These are phyloP conservation scores for Brassica nigra DNA, from an alignment of 345 rosid genomes.

Conservation along the genomic window DNA sequence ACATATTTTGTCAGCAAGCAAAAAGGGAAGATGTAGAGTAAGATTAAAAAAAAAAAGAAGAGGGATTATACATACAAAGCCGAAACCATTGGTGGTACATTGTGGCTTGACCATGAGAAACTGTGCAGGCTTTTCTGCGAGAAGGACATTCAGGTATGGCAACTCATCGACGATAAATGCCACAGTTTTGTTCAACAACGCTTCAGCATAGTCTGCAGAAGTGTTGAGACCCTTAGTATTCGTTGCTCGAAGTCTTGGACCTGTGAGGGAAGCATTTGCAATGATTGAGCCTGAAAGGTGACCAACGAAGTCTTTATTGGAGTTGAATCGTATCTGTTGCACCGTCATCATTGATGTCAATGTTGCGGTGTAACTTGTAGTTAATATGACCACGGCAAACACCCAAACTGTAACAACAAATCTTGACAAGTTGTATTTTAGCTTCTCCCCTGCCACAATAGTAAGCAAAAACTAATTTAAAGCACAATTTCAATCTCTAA, in stretches of 20 bases:
- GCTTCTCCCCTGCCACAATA: constrained; percentile 47
- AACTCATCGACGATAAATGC: constrained; percentile 48
- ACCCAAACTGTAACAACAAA: constrained; percentile 60
- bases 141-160: constrained; percentile 48
- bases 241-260: constrained; percentile 9
- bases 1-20: neutral
- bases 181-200: constrained; percentile 34
- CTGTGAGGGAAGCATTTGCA: neutral
- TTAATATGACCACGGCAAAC: constrained; percentile 50
- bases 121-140: constrained; percentile 37
- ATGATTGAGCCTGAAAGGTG: no score
- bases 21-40: neutral
- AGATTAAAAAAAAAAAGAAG: neutral
- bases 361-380: constrained; percentile 58
- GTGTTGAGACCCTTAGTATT: constrained; percentile 20
- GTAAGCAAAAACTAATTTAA: neutral
- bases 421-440: neutral
- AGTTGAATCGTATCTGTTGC: constrained; percentile 34
- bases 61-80: constrained; percentile 38
- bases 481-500: no score
- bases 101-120: constrained; percentile 42
- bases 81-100: constrained; percentile 40
- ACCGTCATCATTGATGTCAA: constrained; percentile 53
- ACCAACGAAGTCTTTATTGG: neutral
- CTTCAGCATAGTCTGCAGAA: constrained; percentile 30